These are phyloP conservation scores for Pulveroboletus sp. DNA, from an alignment of 768 basidiomycete species.

Conservation along the genomic window DNA sequence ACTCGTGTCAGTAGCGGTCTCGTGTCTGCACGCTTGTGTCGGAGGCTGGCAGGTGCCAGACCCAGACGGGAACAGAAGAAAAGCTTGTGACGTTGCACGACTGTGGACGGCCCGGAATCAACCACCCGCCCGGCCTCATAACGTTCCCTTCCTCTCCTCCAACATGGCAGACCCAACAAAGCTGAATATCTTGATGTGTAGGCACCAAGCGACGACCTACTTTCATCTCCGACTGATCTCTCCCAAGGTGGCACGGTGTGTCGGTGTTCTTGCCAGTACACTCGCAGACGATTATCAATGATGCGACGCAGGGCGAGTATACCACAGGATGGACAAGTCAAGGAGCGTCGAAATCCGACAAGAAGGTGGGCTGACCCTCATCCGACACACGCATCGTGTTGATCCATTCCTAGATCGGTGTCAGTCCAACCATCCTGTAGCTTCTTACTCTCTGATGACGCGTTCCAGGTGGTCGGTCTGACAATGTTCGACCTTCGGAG, in stretches of 20 bases:
- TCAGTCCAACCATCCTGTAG: conserved; percentile 31
- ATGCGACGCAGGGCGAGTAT: conserved; percentile 63
- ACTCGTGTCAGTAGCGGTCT: conserved; percentile 28
- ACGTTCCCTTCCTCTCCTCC: not conserved
- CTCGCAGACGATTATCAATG: not conserved
- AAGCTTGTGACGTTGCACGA: not conserved
- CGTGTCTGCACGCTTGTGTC: not conserved
- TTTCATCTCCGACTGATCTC: conserved; percentile 2
- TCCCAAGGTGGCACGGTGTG: conserved; percentile 44
- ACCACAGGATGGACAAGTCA: conserved; percentile 92
- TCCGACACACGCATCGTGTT: not conserved
- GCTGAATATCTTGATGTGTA: conserved; percentile 78
- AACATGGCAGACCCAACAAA: conserved; percentile 45
- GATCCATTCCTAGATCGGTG: conserved; percentile 52
- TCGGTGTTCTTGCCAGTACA: not conserved
- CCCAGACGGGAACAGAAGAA: not conserved
- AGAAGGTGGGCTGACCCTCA: conserved; percentile 55
- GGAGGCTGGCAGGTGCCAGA: too few relatives aligned
- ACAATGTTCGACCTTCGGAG: conserved; percentile 88
- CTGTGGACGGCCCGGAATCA: not conserved
- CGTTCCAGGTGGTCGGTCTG: conserved; percentile 72
- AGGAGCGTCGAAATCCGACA: conserved; percentile 92
- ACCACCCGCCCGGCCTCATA: not conserved
- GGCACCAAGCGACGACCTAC: conserved; percentile 17
- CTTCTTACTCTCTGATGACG: conserved; percentile 11